Evolutionary conservation across 768 basidiomycete species (phyloP), one percentile per base, ranked within the genome.

Genomic region (Tubosaeta brunneosetosa): DNA sequence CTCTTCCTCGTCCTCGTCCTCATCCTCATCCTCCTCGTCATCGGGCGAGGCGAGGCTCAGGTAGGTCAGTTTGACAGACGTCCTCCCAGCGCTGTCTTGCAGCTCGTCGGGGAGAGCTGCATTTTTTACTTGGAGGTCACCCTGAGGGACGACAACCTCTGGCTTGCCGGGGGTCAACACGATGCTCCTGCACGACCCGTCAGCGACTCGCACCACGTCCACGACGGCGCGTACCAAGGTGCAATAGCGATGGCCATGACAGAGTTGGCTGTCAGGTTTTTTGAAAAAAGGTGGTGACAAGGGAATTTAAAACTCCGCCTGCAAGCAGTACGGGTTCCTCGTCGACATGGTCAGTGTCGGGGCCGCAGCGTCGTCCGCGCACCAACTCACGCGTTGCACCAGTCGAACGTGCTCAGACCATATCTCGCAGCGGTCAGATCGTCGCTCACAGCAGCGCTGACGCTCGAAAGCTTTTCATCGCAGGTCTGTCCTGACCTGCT

Each of bases 381-480:
- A 13, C 26, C 14, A 34, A 43, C 52, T 59, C 53, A 55, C 57
- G 53, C 37, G 47, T 36, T 52, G 29, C 27, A 6, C 51, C 61
- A 98, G 95, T 95, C 95, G 1, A 97, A 97, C 77, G 88, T 91
- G 6, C 78, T 98, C 43, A 81, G 95, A 65, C 94, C 95, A 3
- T 98, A 99, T 72, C 86, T 99, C 49, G 88, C 91, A 22, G 94
- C 94, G 17, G 97, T 99, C 51, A 80, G 97, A 58, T 92, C 92
- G 6, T 97, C 97, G 22, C 78, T 99, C 46, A 98, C 95, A n/a
- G 95, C 97, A 29, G 94, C 97, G 3, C 77, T 99, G 60, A 97
- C 94, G 1, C 78, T 99, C 56, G 93, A 99, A 76, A 92, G 94
- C 80, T 99, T 99, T 77, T 83, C 93, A 45, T 98, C 95, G 11